Conservation (phyloP, 495 filamentous ascomycete species). For the Trichoderma virens region DNA sequence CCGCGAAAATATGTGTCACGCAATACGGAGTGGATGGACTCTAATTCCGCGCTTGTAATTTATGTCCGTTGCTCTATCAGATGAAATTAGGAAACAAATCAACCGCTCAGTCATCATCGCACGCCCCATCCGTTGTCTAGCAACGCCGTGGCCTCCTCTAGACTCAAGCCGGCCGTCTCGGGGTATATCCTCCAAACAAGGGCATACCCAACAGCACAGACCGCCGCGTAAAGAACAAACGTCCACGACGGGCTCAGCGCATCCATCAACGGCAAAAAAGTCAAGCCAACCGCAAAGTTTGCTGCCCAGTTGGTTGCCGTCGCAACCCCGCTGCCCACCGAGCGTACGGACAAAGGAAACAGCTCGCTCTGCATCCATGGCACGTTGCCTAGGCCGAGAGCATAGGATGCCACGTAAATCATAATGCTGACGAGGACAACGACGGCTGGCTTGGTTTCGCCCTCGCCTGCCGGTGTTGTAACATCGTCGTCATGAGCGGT, state of each 20-base stretch:
- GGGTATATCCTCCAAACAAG: conserved; percentile 69
- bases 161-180: conserved; percentile 70
- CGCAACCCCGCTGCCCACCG: conserved; percentile 70
- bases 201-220: conserved; percentile 62
- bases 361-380: conserved; percentile 93
- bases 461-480: conserved; percentile 10
- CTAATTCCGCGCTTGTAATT: neutral
- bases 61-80: neutral
- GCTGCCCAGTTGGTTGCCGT: conserved; percentile 85
- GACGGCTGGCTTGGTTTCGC: conserved; percentile 28
- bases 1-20: neutral
- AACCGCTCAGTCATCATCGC: conserved; percentile 19
- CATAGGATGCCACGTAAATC: conserved; percentile 79
- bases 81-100: neutral
- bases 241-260: conserved; percentile 65
- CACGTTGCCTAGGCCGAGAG: conserved; percentile 81
- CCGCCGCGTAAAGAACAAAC: conserved; percentile 63
- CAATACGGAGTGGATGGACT: neutral
- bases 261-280: conserved; percentile 83
- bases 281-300: conserved; percentile 82
- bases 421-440: conserved; percentile 64
- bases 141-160: conserved; percentile 74
- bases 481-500: neutral
- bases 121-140: conserved; percentile 73
- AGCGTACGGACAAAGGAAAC: conserved; percentile 76